These are phyloP conservation scores for Phycomyces blakesleeanus DNA, from an alignment of 192 early-diverging fungal species.

Conservation along the genomic window DNA sequence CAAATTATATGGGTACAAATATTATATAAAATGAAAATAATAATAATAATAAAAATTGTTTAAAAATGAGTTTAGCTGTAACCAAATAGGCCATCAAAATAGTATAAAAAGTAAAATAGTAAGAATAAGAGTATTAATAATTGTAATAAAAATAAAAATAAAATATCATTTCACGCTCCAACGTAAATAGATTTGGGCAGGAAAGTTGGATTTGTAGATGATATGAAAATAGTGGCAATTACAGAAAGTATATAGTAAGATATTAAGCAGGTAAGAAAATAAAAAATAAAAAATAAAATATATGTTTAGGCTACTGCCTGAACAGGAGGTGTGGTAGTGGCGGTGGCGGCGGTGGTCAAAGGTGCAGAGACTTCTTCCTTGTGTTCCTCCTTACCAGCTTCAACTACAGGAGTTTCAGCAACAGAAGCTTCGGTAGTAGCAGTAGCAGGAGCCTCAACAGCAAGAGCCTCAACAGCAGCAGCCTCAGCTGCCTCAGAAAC, in stretches of 20 bases:
- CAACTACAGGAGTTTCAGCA: background rate
- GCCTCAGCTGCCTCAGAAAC: background rate
- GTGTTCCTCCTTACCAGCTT: background rate
- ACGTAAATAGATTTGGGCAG: no score
- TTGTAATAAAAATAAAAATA: background rate
- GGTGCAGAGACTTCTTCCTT: background rate
- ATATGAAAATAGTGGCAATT: background rate
- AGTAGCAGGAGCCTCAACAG: background rate
- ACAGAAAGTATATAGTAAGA: background rate
- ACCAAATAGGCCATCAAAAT: no score
- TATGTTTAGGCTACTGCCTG: constrained; percentile 10
- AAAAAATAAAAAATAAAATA: background rate
- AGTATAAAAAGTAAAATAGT: background rate
- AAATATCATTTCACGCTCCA: background rate
- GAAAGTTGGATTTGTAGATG: no score
- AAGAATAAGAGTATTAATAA: background rate
- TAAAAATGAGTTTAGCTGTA: no score
- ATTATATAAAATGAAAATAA: no score
- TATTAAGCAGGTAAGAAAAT: background rate
- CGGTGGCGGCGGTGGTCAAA: background rate
- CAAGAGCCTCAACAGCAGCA: background rate
- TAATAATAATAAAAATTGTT: no score
- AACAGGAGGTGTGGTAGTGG: background rate
- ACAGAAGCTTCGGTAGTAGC: background rate
- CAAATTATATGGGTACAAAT: no score